phyloP scores from a whole-genome alignment of 352 stramenopile genomes.

The Phytopythium vexans region DNA sequence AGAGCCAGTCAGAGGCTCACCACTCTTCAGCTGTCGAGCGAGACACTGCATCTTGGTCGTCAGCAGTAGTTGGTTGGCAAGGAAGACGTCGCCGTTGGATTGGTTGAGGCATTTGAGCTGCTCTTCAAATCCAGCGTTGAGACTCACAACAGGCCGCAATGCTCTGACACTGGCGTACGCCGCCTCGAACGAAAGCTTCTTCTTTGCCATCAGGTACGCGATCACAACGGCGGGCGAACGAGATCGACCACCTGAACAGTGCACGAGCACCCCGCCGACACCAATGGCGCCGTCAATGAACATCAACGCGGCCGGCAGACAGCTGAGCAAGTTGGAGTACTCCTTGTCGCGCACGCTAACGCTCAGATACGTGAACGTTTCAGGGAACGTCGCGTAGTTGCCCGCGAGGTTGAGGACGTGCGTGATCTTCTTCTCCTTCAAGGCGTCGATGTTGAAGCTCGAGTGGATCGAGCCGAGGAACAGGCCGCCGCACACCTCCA shows the following conservation, averaged over 20 bases:
- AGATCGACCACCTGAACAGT: slow-evolving; percentile 82
- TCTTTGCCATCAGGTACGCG: slow-evolving; percentile 78
- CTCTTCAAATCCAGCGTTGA: slow-evolving; percentile 84
- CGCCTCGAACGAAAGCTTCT: slow-evolving; percentile 47
- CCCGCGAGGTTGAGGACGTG: slow-evolving; percentile 87
- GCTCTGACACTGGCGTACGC: slow-evolving; percentile 47
- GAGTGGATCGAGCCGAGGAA: slow-evolving; percentile 87
- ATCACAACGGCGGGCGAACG: slow-evolving; percentile 77
- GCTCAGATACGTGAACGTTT: slow-evolving; percentile 88
- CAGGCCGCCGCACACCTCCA: slow-evolving; percentile 59
- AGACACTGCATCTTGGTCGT: slow-evolving; percentile 31
- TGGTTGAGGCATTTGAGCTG: slow-evolving; percentile 76
- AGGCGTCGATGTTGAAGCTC: slow-evolving; percentile 82
- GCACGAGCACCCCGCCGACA: slow-evolving; percentile 71
- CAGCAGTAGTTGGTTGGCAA: slow-evolving; percentile 75
- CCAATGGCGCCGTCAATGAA: slow-evolving; percentile 79
- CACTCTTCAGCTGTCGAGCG: slow-evolving; percentile 31
- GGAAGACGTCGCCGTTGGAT: slow-evolving; percentile 66
- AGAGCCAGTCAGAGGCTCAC: slow-evolving; percentile 17
- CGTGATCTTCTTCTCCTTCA: slow-evolving; percentile 72
- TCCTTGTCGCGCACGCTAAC: slow-evolving; percentile 90
- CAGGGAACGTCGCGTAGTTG: slow-evolving; percentile 82
- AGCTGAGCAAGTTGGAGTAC: slow-evolving; percentile 86
- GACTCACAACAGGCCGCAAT: slow-evolving; percentile 56
- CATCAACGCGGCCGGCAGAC: slow-evolving; percentile 63